Conservation (phyloP, 2,329 filamentous ascomycete species). For the Neoarthrinium moseri region DNA sequence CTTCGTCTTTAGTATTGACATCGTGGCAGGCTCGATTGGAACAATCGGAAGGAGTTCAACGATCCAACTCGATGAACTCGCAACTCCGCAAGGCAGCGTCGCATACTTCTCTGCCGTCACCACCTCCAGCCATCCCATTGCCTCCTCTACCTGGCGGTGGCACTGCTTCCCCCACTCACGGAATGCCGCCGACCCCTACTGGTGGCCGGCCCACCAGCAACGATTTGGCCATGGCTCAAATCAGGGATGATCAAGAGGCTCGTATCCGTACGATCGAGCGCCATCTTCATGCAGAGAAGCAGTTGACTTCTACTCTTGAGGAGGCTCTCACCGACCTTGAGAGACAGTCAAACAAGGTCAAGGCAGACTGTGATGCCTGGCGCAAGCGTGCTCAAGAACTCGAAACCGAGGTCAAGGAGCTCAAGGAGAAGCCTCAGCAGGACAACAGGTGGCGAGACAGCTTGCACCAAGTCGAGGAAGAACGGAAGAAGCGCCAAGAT, state of each 20-base stretch:
- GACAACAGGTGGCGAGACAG: constrained; percentile 59
- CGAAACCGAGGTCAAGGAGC: constrained; percentile 69
- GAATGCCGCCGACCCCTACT: constrained; percentile 50
- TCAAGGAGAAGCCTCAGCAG: constrained; percentile 53
- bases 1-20: constrained; percentile 12
- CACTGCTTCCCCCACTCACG: constrained; percentile 43
- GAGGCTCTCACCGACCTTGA: constrained; percentile 95
- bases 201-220: constrained; percentile 76
- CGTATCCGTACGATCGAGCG: constrained; percentile 96
- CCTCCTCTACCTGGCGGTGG: constrained; percentile 75
- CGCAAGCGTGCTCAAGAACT: constrained; percentile 79
- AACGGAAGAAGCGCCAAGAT: constrained; percentile 86
- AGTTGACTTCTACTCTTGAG: constrained; percentile 91
- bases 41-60: constrained; percentile 40
- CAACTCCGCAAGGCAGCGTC: constrained; percentile 83
- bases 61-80: constrained; percentile 60
- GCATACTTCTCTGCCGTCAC: constrained; percentile 82
- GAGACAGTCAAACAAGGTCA: constrained; percentile 86
- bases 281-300: constrained; percentile 92
- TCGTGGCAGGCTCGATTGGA: constrained; percentile 27
- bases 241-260: constrained; percentile 92
- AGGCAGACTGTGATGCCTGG: constrained; percentile 86
- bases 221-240: constrained; percentile 71
- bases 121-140: constrained; percentile 92
- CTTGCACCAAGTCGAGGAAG: constrained; percentile 92